These are phyloP conservation scores for Entelexis sorbosivorans DNA, from an alignment of 1,139 yeast species.

Conservation along the genomic window DNA sequence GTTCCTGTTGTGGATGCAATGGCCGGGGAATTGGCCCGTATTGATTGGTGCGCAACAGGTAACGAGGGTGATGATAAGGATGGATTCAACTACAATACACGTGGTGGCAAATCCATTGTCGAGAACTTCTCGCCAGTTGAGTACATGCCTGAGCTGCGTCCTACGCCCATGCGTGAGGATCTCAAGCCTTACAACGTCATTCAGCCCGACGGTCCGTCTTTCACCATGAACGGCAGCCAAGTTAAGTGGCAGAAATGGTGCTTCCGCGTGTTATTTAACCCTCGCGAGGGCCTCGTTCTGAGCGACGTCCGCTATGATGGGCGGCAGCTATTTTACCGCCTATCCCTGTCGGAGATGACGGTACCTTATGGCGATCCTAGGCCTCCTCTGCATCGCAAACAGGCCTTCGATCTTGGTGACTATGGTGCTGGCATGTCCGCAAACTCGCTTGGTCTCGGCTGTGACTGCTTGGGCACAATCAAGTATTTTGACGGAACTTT, in stretches of 20 bases:
- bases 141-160: conserved; percentile 39
- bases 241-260: conserved; percentile 86
- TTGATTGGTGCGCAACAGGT: conserved; percentile 59
- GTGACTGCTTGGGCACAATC: conserved; percentile 83
- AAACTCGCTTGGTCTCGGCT: conserved; percentile 63
- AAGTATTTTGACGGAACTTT: conserved; percentile 63
- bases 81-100: conserved; percentile 29
- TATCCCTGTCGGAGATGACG: conserved; percentile 77
- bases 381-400: conserved; percentile 81
- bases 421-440: conserved; percentile 80
- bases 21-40: conserved; percentile 54
- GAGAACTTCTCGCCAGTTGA: conserved; percentile 58
- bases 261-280: conserved; percentile 61
- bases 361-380: conserved; percentile 89
- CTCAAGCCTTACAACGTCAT: conserved; percentile 63
- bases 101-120: conserved; percentile 51
- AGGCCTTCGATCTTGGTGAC: conserved; percentile 86
- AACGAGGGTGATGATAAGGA: conserved; percentile 45
- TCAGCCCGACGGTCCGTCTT: conserved; percentile 84
- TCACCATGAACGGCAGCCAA: conserved; percentile 46
- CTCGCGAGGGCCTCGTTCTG: conserved; percentile 74
- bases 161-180: conserved; percentile 32
- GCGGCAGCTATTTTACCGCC: conserved; percentile 65
- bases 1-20: conserved; percentile 69
- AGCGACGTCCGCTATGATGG: conserved; percentile 73